These are phyloP conservation scores for Solanum raphanifolium DNA, from an alignment of 257 asterid species.

Conservation along the genomic window DNA sequence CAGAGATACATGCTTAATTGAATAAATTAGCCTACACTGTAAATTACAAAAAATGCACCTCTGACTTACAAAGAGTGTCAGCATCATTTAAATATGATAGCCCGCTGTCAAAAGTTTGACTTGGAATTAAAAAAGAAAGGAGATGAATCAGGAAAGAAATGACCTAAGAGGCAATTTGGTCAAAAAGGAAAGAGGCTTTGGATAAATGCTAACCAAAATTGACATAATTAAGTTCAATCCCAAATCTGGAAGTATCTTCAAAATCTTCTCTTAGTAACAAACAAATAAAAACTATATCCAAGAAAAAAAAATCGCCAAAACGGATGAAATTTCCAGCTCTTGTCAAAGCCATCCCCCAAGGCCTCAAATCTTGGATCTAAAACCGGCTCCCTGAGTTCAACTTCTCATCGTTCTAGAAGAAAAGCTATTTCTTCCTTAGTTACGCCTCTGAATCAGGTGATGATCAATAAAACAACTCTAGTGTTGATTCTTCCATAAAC, in stretches of 20 bases:
- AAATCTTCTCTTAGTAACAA: not conserved
- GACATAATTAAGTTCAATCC: not conserved
- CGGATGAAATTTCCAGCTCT: conserved; percentile 15
- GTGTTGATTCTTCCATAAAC: conserved; percentile 25
- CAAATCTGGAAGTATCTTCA: not conserved
- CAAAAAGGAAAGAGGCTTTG: not conserved
- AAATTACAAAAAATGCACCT: not conserved
- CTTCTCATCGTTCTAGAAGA: not conserved
- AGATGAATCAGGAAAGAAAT: not conserved
- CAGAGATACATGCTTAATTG: not conserved
- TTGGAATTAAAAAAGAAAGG: not conserved
- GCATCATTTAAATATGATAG: not conserved
- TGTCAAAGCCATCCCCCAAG: conserved; percentile 4
- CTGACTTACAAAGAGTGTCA: not conserved
- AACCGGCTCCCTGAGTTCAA: not conserved
- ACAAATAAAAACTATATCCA: not conserved
- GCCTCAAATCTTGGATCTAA: not conserved
- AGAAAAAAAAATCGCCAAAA: conserved; percentile 43
- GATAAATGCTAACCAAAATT: not conserved
- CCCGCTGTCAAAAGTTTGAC: not conserved
- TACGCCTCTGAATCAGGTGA: conserved; percentile 9
- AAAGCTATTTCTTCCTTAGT: not conserved
- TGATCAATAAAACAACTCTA: conserved; percentile 6
- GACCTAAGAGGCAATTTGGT: not conserved
- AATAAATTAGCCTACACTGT: not conserved